Base-by-base conservation (phyloP, 371 early-diverging fungal species). In the Batkoa obscura region DNA sequence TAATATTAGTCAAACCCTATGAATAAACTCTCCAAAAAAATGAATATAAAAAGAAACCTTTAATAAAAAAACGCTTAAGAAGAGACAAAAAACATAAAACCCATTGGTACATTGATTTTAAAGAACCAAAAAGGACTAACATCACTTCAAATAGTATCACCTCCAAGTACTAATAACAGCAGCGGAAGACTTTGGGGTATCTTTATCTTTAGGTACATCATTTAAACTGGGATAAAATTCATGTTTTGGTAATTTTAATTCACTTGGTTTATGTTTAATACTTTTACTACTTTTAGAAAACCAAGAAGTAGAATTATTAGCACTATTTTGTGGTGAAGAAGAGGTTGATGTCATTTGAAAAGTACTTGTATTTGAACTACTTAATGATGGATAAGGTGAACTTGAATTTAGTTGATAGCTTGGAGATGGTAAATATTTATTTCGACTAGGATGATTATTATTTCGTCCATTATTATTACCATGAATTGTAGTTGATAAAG, bases 161-260 rank as follows among this genome's bases (percentile, higher is more conserved):
- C n/a, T n/a, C n/a, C n/a, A n/a, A n/a, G n/a, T n/a, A n/a, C n/a
- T n/a, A n/a, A n/a, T n/a, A n/a, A n/a, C n/a, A n/a, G n/a, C n/a
- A n/a, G n/a, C n/a, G n/a, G n/a, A n/a, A n/a, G n/a, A n/a, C n/a
- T n/a, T n/a, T n/a, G n/a, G n/a, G n/a, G n/a, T n/a, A n/a, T n/a
- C n/a, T n/a, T n/a, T n/a, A n/a, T n/a, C n/a, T n/a, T n/a, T n/a
- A n/a, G n/a, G n/a, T n/a, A n/a, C n/a, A n/a, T 41, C 43, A 55
- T 45, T 47, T 3, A 36, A 9, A 2, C 15, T 43, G 23, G 33
- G 41, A 15, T 42, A 55, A 45, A 55, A 55, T 13, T 55, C 56
- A 13, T 55, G 56, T 34, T 55, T 55, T 3, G 56, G 56, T 13
- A 55, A 45, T 12, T 42, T 42, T 5, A 43, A 17, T 30, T 55